Conservation (phyloP, 2,329 filamentous ascomycete species). For the Zelopaecilomyces penicillatus region DNA sequence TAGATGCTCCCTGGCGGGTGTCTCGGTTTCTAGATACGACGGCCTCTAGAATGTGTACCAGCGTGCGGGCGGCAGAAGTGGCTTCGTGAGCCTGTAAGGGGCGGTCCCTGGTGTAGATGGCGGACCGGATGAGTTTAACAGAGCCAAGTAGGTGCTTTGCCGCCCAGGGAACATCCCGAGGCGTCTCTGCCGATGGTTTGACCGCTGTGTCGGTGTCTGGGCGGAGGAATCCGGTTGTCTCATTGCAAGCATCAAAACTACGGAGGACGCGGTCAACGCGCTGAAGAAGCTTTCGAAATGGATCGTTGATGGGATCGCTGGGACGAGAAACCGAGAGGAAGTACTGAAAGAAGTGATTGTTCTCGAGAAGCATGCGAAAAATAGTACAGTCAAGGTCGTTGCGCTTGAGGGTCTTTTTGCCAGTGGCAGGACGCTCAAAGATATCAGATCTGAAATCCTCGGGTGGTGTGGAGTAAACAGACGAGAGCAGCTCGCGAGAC, state of each 20-base stretch:
- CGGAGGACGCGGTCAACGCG: conserved; percentile 39
- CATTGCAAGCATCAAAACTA: conserved; percentile 27
- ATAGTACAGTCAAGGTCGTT: conserved; percentile 43
- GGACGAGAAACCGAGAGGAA: conserved; percentile 39
- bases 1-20: conserved; percentile 18
- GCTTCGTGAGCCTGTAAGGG: conserved; percentile 31
- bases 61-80: conserved; percentile 36
- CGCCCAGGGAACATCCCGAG: conserved; percentile 39
- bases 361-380: conserved; percentile 45
- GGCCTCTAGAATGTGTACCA: conserved; percentile 39
- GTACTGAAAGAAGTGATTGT: conserved; percentile 46
- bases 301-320: conserved; percentile 35
- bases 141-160: conserved; percentile 37
- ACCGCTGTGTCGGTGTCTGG: neutral
- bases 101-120: conserved; percentile 29
- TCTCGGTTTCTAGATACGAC: conserved; percentile 35
- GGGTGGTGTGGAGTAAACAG: conserved; percentile 29
- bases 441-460: conserved; percentile 41
- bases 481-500: conserved; percentile 42
- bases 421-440: conserved; percentile 22
- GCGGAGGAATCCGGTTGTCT: neutral
- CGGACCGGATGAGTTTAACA: conserved; percentile 33
- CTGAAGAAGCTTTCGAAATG: conserved; percentile 40
- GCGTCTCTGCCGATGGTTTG: conserved; percentile 19
- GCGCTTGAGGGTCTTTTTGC: conserved; percentile 30